Conservation (phyloP, 2,329 filamentous ascomycete genomes). For the Sarocladium oryzae region DNA sequence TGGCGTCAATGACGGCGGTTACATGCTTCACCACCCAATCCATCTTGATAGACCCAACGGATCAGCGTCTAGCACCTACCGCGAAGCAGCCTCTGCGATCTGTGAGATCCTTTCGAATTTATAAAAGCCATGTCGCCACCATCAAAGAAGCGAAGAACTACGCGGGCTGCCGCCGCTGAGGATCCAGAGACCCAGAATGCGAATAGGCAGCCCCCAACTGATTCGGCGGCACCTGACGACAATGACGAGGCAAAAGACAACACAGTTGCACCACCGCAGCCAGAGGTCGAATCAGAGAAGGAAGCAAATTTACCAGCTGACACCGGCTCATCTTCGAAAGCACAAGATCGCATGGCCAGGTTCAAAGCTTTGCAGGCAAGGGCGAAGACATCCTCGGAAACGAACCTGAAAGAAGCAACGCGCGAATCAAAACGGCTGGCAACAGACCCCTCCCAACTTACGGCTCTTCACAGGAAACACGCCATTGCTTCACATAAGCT, state of each 20-base stretch:
- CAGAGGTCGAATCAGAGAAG: background rate
- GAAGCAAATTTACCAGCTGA: constrained; percentile 15
- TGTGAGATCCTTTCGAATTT: background rate
- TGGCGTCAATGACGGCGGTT: background rate
- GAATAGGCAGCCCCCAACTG: background rate
- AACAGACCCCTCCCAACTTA: constrained; percentile 70
- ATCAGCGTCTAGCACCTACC: background rate
- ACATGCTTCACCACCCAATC: background rate
- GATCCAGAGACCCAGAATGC: background rate
- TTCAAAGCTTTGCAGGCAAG: constrained; percentile 85
- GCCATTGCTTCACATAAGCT: constrained; percentile 89
- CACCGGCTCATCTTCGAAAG: constrained; percentile 27
- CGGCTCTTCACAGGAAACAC: constrained; percentile 74
- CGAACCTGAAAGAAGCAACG: constrained; percentile 78
- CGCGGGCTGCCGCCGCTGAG: constrained; percentile 9
- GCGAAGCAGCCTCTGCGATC: background rate
- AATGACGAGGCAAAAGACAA: background rate
- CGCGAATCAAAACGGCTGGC: constrained; percentile 74
- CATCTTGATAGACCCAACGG: background rate
- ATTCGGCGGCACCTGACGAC: background rate
- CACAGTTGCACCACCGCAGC: background rate
- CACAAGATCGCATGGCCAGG: constrained; percentile 65
- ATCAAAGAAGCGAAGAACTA: constrained; percentile 21
- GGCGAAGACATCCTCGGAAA: constrained; percentile 63
- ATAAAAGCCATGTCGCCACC: constrained; percentile 19